A percentile compares a stretch with the other conserved stretches of the same genome.
These are phyloP conservation scores for Geotrichum australiense DNA, from an alignment of 1,139 yeast species.

Conservation along the genomic window DNA sequence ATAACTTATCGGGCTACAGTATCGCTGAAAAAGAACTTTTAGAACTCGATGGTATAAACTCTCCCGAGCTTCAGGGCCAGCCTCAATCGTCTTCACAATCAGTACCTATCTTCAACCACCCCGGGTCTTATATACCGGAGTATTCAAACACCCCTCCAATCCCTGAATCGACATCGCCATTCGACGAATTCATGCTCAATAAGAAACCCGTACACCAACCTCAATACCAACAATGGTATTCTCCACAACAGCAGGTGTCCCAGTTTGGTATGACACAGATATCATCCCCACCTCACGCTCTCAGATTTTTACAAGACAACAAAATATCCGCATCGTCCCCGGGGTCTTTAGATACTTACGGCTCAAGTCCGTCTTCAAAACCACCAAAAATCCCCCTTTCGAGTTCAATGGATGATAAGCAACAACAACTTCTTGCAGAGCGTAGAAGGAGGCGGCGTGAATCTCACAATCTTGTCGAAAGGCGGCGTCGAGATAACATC, in stretches of 20 bases:
- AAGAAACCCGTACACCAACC: slow-evolving; percentile 1
- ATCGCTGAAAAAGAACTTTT: slow-evolving; percentile 31
- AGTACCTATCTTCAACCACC: slow-evolving; percentile 3
- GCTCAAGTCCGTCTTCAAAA: slow-evolving; percentile 15
- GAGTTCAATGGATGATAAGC: slow-evolving; percentile 12
- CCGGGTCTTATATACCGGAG: background rate
- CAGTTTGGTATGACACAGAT: slow-evolving; percentile 17
- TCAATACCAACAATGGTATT: slow-evolving; percentile 1
- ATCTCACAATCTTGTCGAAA: slow-evolving; percentile 43
- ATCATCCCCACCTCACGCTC: slow-evolving; percentile 16
- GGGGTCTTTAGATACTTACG: slow-evolving; percentile 12
- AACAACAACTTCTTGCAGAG: slow-evolving; percentile 23
- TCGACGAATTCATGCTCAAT: slow-evolving; percentile 27
- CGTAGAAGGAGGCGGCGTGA: slow-evolving; percentile 41
- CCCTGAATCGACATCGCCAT: slow-evolving; percentile 30
- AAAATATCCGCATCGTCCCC: slow-evolving; percentile 20
- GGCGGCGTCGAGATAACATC: slow-evolving; percentile 80
- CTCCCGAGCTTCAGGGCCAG: slow-evolving; percentile 19
- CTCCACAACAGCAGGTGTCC: slow-evolving; percentile 7
- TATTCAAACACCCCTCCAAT: slow-evolving; percentile 28
- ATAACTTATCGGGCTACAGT: slow-evolving; percentile 23
- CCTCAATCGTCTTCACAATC: background rate
- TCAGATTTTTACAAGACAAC: slow-evolving; percentile 18
- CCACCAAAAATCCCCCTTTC: slow-evolving; percentile 8
- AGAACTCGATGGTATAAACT: slow-evolving; percentile 25